Base-by-base conservation (phyloP, 202 grass and related monocot species). In the Elaeis oleifera region DNA sequence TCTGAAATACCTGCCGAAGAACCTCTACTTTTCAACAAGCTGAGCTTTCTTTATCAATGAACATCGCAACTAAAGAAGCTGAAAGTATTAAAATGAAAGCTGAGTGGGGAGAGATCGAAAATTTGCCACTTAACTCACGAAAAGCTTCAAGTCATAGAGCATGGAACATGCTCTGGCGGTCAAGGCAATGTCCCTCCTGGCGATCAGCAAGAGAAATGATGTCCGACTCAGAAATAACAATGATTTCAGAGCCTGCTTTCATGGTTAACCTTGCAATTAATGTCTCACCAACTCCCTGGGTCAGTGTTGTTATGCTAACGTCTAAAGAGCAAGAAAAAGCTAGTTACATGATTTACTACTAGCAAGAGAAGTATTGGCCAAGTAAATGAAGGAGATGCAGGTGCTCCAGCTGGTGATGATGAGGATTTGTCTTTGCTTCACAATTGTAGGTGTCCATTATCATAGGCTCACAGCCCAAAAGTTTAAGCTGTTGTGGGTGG, bases 151-250 rank as follows among this genome's bases (percentile, higher is more conserved):
- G 58, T 79, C 59, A 83, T 18, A 65, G 68, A 32, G 85, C 67
- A 39, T 94, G 94, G 94, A 92, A 82, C 67, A 82, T 67, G 78
- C 20, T 20, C 20, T 20, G 20, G 20, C 20, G 20, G 20, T 85
- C 26, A 27, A 4, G 26, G 26, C 94, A 44, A 99, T 89, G 75
- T 94, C 94, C 50, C 63, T 99, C n/a, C 68, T 86, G 51, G 85
- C 94, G 80, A 99, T 99, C 88, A 99, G 74, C 85, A 83, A 54
- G 85, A 94, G 81, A 88, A 99, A 81, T 79, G 88, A 59, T 16
- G 76, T 56, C 56, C 72, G 51, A 71, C 75, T 19, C 80, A 89
- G 56, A 99, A 65, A 75, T 64, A 65, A 53, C 69, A 60, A 50
- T 60, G 17, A 25, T 18, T 54, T 27, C 59, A 39, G 77, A 73